phyloP scores from a whole-genome alignment of 192 early-diverging fungal genomes.

The Umbelopsis isabellina region DNA sequence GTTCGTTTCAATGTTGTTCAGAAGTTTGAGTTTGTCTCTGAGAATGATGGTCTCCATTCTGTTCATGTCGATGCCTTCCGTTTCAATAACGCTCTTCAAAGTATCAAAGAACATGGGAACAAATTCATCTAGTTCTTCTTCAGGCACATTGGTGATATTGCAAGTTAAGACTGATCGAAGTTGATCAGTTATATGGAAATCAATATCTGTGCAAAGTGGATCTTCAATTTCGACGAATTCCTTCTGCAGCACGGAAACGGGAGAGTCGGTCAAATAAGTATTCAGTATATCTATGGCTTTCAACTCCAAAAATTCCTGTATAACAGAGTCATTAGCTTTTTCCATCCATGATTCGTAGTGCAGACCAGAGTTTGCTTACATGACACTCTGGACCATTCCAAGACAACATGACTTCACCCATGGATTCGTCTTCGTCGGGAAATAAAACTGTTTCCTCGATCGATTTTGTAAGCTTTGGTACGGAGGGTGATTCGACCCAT shows the following conservation, averaged over 20 bases:
- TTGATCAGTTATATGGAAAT: conserved; percentile 49
- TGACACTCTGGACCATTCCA: conserved; percentile 59
- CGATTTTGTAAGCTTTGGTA: conserved; percentile 44
- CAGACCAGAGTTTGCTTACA: conserved; percentile 29
- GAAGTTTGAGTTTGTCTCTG: conserved; percentile 51
- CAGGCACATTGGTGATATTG: conserved; percentile 56
- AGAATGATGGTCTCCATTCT: conserved; percentile 57
- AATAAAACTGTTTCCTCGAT: conserved; percentile 54
- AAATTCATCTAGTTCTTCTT: conserved; percentile 54
- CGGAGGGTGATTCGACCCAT: conserved; percentile 57
- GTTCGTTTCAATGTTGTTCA: conserved; percentile 44
- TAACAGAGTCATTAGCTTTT: neutral
- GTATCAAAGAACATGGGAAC: conserved; percentile 48
- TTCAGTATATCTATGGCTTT: conserved; percentile 42
- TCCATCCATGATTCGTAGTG: neutral
- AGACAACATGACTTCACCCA: conserved; percentile 55
- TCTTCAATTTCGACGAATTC: conserved; percentile 67
- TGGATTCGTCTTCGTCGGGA: conserved; percentile 64
- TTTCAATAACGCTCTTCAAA: conserved; percentile 44
- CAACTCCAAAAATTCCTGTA: conserved; percentile 32
- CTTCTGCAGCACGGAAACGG: conserved; percentile 56
- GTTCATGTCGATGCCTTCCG: conserved; percentile 61
- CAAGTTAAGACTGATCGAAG: conserved; percentile 47
- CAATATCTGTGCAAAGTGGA: conserved; percentile 60
- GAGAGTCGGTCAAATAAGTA: conserved; percentile 59